Conservation (phyloP, 768 basidiomycete species). For the Strobilomyces confusus region DNA sequence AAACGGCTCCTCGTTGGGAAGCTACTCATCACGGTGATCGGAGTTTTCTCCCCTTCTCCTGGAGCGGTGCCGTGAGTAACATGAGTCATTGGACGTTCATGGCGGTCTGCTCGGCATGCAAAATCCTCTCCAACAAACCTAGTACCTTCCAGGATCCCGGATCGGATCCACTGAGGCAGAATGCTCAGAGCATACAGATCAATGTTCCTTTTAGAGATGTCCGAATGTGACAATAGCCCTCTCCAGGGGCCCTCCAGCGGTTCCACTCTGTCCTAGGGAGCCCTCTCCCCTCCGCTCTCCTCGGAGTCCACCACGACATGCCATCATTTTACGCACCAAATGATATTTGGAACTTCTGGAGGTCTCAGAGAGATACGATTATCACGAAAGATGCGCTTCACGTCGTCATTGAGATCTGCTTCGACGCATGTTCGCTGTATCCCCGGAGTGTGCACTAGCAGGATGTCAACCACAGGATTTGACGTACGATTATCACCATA, state of each 20-base stretch:
- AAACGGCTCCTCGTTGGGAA: background rate
- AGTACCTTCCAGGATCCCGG: too few species aligned
- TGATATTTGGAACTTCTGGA: background rate
- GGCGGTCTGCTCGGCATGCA: too few species aligned
- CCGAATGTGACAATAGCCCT: background rate
- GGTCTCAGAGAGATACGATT: background rate
- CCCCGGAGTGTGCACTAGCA: background rate
- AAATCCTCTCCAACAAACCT: too few species aligned
- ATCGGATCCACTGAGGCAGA: too few species aligned
- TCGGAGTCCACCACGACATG: background rate
- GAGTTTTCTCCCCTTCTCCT: background rate
- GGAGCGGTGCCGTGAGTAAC: background rate
- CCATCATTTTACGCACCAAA: background rate
- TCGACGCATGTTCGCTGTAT: background rate
- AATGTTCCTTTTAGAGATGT: too few species aligned
- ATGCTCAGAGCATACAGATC: too few species aligned
- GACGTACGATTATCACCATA: too few species aligned
- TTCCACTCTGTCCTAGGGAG: too few species aligned
- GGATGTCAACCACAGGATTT: background rate
- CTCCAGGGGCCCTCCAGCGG: background rate
- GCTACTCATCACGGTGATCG: too few species aligned
- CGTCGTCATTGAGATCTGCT: background rate
- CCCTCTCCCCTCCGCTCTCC: too few species aligned
- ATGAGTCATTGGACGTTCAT: background rate
- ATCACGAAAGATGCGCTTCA: background rate